Base-by-base conservation (phyloP, 78 protist genomes). In the Ministeria vibrans region DNA sequence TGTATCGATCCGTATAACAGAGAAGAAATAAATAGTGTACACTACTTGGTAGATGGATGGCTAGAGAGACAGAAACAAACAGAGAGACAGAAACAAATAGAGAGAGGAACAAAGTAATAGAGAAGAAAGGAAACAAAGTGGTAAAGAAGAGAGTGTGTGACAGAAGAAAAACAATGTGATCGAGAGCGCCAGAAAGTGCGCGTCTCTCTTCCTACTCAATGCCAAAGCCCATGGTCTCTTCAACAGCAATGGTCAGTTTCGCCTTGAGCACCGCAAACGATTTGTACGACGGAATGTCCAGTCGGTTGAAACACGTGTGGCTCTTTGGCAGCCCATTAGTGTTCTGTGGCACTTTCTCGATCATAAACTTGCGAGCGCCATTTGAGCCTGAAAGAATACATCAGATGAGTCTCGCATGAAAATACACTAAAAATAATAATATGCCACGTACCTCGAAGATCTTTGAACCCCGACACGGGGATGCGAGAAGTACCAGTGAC, bases 401-500 rank as follows among this genome's bases (percentile, higher is more conserved):
- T 1, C 18, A 15, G 55, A 1, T 11, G 51, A 0, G 38, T 5
- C 23, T 0, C 36, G 42, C 6, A 2, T 44, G 34, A 41, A 42
- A 13, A 69, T 1, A 1, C 7, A 61, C 68, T 5, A 61, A 20
- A 18, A 13, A 51, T 51, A 27, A 13, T 62, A 13, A 27, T 7
- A 15, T 13, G 7, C 13, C 25, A 15, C 77, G 3, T 23, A 32
- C 86, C 91, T 3, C 71, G 74, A 44, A 88, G 53, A 9, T 85
- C 88, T 27, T 59, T 1, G 84, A 90, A 90, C 22, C 93, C 93
- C 28, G 49, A 74, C 55, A 86, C 32, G 5, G 95, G 95, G 27
- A 91, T 90, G 0, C 90, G 87, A 15, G 80, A 74, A 13, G 95
- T 81, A 27, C 95, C 95, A 20, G 95, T 90, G 69, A 86, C 86